Base-by-base conservation (phyloP, 176 grass and related monocot genomes). In the Phoenix roebelenii region DNA sequence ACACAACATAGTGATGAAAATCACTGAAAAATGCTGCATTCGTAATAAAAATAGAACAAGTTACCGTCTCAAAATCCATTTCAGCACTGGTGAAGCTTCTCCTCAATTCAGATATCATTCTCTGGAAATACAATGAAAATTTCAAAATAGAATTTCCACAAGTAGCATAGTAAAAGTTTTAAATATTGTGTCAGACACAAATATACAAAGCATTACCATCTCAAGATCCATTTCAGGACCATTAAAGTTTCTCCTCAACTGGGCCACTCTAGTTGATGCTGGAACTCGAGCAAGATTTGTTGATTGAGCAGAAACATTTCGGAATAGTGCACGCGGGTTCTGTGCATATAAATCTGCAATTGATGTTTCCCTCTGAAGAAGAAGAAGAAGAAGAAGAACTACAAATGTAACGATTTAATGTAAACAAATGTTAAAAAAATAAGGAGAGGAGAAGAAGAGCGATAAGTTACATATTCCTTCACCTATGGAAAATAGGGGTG, bases 51-150 rank as follows among this genome's bases (percentile, higher is more conserved):
- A 72, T 55, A 68, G 52, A 70, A 54, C 10, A 16, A 63, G 64
- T 75, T 68, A 89, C 85, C 71, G 28, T 79, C 18, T 86, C 83
- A 51, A 86, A 64, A 81, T 95, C 85, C 90, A 89, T 89, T n/a
- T 80, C 23, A 9, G 71, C 74, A 39, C 64, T 65, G 22, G 49
- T 65, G 25, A 89, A 80, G 55, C 58, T 72, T 60, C 55, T 77
- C 10, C 75, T 73, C 54, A 95, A 61, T 54, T 86, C 82, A 57
- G 76, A 69, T 55, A 95, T 89, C 64, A 89, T 53, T 61, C 68
- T 73, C 90, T 95, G 76, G 72, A 49, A 17, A 25, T 64, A 83
- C 5, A 19, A 49, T 55, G 44, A 82, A 76, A 50, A 16, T 7
- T 15, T 76, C n/a, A 70, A 71, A 26, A 18, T 69, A 72, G 5